phyloP scores from a whole-genome alignment of 345 rosid species.

The Mallotus nudiflorus region DNA sequence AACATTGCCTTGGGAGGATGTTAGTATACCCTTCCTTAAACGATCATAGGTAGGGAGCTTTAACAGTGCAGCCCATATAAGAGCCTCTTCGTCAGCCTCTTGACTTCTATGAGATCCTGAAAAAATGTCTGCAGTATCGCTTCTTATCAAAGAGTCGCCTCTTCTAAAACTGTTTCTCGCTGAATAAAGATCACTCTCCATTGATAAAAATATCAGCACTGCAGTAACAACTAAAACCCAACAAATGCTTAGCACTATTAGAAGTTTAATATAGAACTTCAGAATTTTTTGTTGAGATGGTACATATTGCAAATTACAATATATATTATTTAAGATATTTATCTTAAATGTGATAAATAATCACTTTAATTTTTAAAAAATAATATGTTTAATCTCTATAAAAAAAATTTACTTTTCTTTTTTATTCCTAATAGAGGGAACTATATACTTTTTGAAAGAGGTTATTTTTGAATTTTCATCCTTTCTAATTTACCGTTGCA shows the following conservation, averaged over 20 bases:
- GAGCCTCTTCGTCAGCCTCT: background rate
- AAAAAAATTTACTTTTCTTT: no score
- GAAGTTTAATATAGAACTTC: background rate
- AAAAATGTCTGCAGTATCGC: background rate
- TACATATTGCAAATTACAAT: no score
- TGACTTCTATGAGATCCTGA: background rate
- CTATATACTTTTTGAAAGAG: no score
- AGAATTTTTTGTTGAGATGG: no score
- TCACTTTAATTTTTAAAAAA: no score
- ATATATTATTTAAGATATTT: no score
- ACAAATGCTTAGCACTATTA: background rate
- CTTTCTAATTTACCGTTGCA: no score
- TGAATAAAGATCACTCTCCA: background rate
- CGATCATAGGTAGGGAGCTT: background rate
- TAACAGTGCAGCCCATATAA: background rate
- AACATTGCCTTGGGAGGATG: background rate
- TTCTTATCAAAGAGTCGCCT: background rate
- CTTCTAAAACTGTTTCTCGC: background rate
- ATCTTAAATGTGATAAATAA: no score
- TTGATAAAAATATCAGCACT: background rate
- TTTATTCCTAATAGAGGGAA: no score
- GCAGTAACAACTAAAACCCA: background rate
- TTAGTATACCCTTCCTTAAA: background rate
- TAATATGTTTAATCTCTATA: no score
- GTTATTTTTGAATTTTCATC: no score